phyloP scores from a whole-genome alignment of 495 filamentous ascomycete species.

The Staphylotrichum longicolle region DNA sequence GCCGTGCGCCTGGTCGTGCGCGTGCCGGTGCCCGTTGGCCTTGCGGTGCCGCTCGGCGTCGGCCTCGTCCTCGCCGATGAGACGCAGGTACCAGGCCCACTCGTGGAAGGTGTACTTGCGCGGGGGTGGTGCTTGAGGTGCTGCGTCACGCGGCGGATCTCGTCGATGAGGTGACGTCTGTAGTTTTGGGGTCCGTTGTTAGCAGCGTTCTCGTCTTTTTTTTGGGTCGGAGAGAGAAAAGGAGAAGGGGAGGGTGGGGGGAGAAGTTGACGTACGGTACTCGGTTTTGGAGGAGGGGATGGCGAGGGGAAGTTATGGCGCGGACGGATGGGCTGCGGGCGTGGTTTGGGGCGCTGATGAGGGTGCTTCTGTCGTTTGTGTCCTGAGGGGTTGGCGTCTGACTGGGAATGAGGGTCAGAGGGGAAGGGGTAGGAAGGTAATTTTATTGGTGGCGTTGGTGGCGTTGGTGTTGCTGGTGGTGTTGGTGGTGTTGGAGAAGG shows the following conservation, averaged over 20 bases:
- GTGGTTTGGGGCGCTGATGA: neutral
- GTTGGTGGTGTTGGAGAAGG: no score
- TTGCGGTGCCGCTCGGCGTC: constrained; percentile 44
- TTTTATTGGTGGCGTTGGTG: constrained; percentile 14
- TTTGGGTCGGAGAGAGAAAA: no score
- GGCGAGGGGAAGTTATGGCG: constrained; percentile 25
- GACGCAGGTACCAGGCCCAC: constrained; percentile 75
- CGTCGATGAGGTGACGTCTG: constrained; percentile 61
- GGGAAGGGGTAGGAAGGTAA: constrained; percentile 4
- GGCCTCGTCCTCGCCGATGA: constrained; percentile 70
- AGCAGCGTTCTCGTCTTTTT: no score
- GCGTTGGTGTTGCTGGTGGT: neutral
- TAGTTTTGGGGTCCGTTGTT: no score
- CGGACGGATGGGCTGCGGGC: constrained; percentile 32
- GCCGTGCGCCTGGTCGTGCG: neutral
- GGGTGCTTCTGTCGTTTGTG: neutral
- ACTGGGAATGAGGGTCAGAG: no score
- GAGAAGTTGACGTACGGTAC: constrained; percentile 41
- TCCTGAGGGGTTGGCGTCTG: neutral
- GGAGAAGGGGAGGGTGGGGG: no score
- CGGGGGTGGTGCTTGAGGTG: constrained; percentile 59
- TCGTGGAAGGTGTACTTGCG: constrained; percentile 74
- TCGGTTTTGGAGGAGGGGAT: constrained; percentile 45
- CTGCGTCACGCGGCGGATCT: constrained; percentile 64
- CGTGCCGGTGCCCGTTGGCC: constrained; percentile 4